These are phyloP conservation scores for Telopea speciosissima DNA, from an alignment of 177 flowering plant genomes.

Conservation along the genomic window DNA sequence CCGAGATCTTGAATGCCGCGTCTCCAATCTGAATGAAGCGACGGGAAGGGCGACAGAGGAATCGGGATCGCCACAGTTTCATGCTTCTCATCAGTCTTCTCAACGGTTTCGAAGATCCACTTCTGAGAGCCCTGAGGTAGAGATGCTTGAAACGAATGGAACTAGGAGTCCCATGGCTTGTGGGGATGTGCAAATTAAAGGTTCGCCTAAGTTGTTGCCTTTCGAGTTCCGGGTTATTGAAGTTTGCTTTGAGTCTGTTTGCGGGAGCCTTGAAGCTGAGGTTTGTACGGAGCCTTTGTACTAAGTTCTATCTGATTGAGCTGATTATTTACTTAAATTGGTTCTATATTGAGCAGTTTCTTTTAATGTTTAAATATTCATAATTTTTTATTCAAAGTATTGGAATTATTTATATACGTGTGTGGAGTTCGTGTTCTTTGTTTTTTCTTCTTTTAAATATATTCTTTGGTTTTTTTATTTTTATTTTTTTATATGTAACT, in stretches of 20 bases:
- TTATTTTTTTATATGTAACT: too few species aligned
- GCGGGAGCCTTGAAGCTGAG: constrained; percentile 38
- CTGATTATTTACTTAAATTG: too few species aligned
- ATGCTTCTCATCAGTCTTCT: too few species aligned
- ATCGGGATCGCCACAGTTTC: not conserved
- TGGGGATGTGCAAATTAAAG: constrained; percentile 7
- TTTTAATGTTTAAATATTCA: too few species aligned
- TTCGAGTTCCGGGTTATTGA: constrained; percentile 42
- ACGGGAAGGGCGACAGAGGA: constrained; percentile 1
- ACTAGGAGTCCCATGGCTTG: not conserved
- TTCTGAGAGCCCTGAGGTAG: not conserved
- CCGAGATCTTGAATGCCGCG: constrained; percentile 5
- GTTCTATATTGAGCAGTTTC: too few species aligned
- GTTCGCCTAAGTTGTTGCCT: constrained; percentile 22
- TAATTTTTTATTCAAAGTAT: too few species aligned
- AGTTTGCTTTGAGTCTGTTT: constrained; percentile 36
- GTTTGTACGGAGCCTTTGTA: constrained; percentile 14
- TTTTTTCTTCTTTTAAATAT: too few species aligned
- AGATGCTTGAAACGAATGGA: not conserved
- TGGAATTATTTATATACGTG: too few species aligned
- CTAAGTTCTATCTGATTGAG: too few species aligned
- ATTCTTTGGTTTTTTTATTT: too few species aligned
- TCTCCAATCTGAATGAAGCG: not conserved
- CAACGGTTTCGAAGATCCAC: not conserved
- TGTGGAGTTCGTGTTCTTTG: too few species aligned